Percentiles rank a stretch among this genome's conserved stretches.
Conservation (phyloP, 2,329 filamentous ascomycete species). For the Zymoseptoria passerinii region DNA sequence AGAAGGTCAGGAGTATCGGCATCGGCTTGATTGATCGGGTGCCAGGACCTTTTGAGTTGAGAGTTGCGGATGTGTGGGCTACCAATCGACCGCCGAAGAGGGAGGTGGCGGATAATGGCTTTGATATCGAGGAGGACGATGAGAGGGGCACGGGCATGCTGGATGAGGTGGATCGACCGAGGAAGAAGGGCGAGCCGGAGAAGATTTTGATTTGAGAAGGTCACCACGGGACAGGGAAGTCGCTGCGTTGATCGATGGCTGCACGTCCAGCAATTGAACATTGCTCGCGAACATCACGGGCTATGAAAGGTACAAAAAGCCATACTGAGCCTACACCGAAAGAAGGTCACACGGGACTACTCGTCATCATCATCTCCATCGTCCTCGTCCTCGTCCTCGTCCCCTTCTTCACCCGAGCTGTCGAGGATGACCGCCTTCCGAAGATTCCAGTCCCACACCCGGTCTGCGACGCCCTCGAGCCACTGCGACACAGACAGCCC, state of each 20-base stretch:
- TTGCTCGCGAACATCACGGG: no score
- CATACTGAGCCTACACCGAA: no score
- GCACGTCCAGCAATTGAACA: no score
- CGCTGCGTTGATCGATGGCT: no score
- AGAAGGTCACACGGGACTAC: neutral
- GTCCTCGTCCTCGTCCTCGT: neutral
- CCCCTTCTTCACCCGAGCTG: neutral
- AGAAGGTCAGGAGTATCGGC: conserved; percentile 77
- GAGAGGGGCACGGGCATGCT: conserved; percentile 24
- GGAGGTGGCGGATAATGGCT: conserved; percentile 25
- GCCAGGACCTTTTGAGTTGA: conserved; percentile 79
- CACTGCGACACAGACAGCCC: neutral
- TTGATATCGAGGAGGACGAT: conserved; percentile 19
- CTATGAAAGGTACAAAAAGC: no score
- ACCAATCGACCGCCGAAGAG: conserved; percentile 54
- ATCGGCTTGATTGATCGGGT: conserved; percentile 83
- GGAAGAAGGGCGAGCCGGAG: conserved; percentile 29
- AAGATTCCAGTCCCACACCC: neutral
- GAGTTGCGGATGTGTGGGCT: conserved; percentile 81
- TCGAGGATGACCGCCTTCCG: neutral
- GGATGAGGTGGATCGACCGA: conserved; percentile 24
- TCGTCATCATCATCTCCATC: neutral
- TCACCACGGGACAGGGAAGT: no score
- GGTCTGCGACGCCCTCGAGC: neutral
- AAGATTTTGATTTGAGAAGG: conserved; percentile 28